These are phyloP conservation scores for Exophiala oligosperma DNA, from an alignment of 2,329 filamentous ascomycete genomes.

Conservation along the genomic window DNA sequence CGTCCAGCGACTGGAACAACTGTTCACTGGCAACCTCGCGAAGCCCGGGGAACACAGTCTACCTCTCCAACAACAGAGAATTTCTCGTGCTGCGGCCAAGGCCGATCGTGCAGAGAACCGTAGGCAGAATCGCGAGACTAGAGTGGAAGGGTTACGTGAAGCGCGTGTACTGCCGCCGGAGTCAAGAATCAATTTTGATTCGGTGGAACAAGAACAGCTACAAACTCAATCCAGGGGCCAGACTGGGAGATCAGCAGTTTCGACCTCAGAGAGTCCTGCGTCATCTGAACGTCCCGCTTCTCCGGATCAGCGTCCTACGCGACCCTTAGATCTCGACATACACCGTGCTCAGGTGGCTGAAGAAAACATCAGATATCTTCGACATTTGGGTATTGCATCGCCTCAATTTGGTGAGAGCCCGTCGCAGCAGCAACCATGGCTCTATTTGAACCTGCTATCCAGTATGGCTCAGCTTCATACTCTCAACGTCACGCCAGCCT, in stretches of 20 bases:
- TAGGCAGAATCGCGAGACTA: slow-evolving; percentile 21
- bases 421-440: slow-evolving; percentile 24
- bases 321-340: slow-evolving; percentile 74
- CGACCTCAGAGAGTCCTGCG: slow-evolving; percentile 8
- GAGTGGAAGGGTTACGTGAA: slow-evolving; percentile 40
- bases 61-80: slow-evolving; percentile 57
- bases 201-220: slow-evolving; percentile 8
- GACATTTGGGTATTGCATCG: slow-evolving; percentile 30
- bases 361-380: slow-evolving; percentile 67
- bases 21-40: slow-evolving; percentile 72
- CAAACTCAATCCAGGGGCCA: not conserved
- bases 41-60: slow-evolving; percentile 47
- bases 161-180: slow-evolving; percentile 42
- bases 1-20: slow-evolving; percentile 72
- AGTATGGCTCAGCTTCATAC: slow-evolving; percentile 85
- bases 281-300: slow-evolving; percentile 30
- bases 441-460: slow-evolving; percentile 61
- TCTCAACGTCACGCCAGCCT: slow-evolving; percentile 76
- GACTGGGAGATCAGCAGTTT: not conserved
- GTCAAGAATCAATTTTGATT: slow-evolving; percentile 25
- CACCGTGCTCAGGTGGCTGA: slow-evolving; percentile 71
- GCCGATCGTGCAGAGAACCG: slow-evolving; percentile 34
- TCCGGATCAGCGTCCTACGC: slow-evolving; percentile 73
- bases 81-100: slow-evolving; percentile 54
- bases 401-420: slow-evolving; percentile 10